phyloP scores from a whole-genome alignment of 2,329 filamentous ascomycete genomes.

The Rutstroemia sp. region DNA sequence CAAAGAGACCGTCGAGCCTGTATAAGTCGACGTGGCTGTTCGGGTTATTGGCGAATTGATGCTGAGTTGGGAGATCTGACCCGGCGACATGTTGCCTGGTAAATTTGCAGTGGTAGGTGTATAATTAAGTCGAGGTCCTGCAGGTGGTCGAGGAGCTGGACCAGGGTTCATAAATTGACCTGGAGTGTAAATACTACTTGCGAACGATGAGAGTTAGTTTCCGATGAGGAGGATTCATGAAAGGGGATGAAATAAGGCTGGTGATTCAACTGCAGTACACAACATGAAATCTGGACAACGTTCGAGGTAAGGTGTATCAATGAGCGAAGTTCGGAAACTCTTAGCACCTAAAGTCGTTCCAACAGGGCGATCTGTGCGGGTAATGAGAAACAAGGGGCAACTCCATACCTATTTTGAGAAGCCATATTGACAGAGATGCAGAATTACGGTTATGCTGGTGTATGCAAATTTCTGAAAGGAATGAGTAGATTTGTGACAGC shows the following conservation, averaged over 20 bases:
- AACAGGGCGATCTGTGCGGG: constrained; percentile 17
- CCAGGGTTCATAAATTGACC: constrained; percentile 93
- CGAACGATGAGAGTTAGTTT: constrained; percentile 6
- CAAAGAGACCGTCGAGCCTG: constrained; percentile 64
- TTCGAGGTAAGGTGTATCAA: not conserved
- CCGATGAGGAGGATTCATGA: not conserved
- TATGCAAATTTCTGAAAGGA: constrained; percentile 5
- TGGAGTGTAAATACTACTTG: constrained; percentile 46
- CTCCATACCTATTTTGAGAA: constrained; percentile 28
- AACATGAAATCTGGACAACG: not conserved
- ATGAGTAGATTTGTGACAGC: constrained; percentile 14
- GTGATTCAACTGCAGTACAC: constrained; percentile 1
- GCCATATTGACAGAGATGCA: constrained; percentile 23
- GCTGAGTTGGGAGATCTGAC: constrained; percentile 55
- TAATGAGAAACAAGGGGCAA: constrained; percentile 1
- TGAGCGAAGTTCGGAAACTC: not conserved
- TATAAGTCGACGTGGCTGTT: constrained; percentile 58
- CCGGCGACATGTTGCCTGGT: constrained; percentile 70
- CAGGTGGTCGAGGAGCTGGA: not conserved
- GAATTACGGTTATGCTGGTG: constrained; percentile 13
- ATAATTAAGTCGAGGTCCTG: constrained; percentile 65
- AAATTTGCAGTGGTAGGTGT: constrained; percentile 66
- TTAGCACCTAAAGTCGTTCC: not conserved
- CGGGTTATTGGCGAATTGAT: constrained; percentile 56
- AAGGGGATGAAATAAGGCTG: constrained; percentile 2